Evolutionary conservation across 352 stramenopile species (phyloP).

Genomic region (Globisporangium nagaii): DNA sequence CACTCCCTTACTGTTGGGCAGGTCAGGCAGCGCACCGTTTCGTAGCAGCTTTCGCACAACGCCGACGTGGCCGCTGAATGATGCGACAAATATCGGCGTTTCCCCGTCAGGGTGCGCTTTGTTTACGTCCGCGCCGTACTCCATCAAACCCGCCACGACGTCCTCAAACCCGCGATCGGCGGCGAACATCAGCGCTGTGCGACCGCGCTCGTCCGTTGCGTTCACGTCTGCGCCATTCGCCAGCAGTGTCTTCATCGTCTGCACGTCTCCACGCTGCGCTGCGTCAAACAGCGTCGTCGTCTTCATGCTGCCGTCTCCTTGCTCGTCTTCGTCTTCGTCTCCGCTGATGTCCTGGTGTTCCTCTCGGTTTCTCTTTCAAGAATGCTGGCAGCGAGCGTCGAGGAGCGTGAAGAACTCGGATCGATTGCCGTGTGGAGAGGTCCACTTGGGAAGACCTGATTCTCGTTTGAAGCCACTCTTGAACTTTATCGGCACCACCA

Average conservation of each 20-base stretch:
- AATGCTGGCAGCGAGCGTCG: too few species aligned
- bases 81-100: neutral
- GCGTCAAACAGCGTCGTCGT: neutral
- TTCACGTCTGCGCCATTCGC: neutral
- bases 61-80: neutral
- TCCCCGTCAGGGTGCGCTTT: neutral
- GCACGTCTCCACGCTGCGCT: neutral
- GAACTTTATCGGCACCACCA: too few species aligned
- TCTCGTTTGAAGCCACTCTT: too few species aligned
- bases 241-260: slow-evolving; percentile 33
- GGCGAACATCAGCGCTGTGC: neutral
- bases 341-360: neutral
- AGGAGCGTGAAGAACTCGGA: too few species aligned
- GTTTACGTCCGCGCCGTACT: neutral
- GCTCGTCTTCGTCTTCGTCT: neutral
- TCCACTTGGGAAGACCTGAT: too few species aligned
- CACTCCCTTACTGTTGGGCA: neutral
- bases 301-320: neutral
- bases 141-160: neutral
- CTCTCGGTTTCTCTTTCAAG: too few species aligned
- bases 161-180: neutral
- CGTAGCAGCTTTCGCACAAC: neutral
- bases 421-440: too few species aligned
- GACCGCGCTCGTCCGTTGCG: neutral
- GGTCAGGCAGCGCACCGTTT: neutral